Percentiles rank a stretch among this genome's conserved stretches.
These are phyloP conservation scores for Phytophthora pistaciae DNA, from an alignment of 352 stramenopile species.

Conservation along the genomic window DNA sequence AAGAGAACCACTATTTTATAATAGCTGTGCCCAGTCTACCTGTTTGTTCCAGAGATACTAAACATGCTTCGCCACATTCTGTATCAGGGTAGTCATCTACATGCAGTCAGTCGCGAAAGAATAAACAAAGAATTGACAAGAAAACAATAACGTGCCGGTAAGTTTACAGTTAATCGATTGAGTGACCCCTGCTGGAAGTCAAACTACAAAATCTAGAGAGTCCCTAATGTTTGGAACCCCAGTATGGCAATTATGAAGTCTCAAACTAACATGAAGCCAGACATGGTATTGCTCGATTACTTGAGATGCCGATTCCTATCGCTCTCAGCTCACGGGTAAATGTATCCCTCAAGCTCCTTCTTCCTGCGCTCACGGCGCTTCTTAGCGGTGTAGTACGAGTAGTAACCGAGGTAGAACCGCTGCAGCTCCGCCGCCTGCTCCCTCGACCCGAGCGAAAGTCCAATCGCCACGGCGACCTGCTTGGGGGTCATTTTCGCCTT, in stretches of 20 bases:
- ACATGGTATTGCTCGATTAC: not conserved
- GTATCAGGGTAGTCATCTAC: too few relatives aligned
- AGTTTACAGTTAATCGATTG: too few relatives aligned
- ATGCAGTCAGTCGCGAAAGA: too few relatives aligned
- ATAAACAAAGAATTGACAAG: too few relatives aligned
- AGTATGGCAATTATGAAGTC: not conserved
- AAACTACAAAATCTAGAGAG: too few relatives aligned
- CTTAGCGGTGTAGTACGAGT: conserved; percentile 17
- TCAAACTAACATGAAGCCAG: not conserved
- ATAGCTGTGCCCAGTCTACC: too few relatives aligned
- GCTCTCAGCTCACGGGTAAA: not conserved
- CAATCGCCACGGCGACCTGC: conserved; percentile 12
- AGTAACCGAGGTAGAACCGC: conserved; percentile 25
- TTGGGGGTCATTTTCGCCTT: conserved; percentile 8
- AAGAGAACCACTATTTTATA: too few relatives aligned
- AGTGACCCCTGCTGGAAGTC: too few relatives aligned
- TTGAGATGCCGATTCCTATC: not conserved
- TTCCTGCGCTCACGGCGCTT: not conserved
- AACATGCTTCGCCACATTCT: too few relatives aligned
- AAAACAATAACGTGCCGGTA: too few relatives aligned
- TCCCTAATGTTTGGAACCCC: too few relatives aligned
- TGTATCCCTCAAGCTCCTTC: conserved; percentile 1
- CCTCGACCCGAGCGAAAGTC: not conserved
- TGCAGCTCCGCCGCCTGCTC: conserved; percentile 5
- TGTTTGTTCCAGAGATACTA: too few relatives aligned